phyloP scores from a whole-genome alignment of 1,284 basidiomycete genomes.

The Cryptococcus wingfieldii region DNA sequence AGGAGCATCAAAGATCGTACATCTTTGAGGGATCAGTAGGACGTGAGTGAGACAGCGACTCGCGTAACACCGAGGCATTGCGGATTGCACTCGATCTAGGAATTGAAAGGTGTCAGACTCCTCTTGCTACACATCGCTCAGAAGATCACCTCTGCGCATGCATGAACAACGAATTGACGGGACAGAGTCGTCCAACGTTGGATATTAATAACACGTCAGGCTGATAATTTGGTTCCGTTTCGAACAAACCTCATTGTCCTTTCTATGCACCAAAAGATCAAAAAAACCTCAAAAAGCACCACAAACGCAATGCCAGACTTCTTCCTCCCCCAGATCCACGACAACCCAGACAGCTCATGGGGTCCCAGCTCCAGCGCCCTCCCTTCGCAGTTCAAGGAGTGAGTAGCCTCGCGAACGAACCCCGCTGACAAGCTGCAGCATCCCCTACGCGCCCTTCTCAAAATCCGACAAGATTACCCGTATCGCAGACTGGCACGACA shows the following conservation, averaged over 20 bases:
- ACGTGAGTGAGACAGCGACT: too few species aligned
- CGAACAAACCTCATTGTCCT: neutral
- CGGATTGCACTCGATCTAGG: too few species aligned
- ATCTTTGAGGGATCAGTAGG: too few species aligned
- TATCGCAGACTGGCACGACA: conserved; percentile 90
- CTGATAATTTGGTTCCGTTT: too few species aligned
- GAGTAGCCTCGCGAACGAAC: conserved; percentile 10
- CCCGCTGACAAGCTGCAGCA: conserved; percentile 46
- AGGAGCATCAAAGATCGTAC: too few species aligned
- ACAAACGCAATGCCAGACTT: conserved; percentile 42
- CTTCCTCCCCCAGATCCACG: conserved; percentile 46
- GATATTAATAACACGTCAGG: too few species aligned
- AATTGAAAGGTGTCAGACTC: too few species aligned
- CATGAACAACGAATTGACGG: too few species aligned
- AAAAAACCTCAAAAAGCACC: neutral
- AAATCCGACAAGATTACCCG: conserved; percentile 97
- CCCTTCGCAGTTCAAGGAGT: conserved; percentile 49
- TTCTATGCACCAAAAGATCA: conserved; percentile 1
- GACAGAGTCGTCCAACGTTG: too few species aligned
- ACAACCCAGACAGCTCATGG: conserved; percentile 50
- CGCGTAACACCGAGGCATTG: too few species aligned
- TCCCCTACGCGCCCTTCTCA: conserved; percentile 94
- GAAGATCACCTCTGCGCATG: too few species aligned
- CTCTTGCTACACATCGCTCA: too few species aligned
- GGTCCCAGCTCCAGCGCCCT: conserved; percentile 47